Evolutionary conservation across 371 early-diverging fungal genomes (phyloP).

Genomic region (Lichtheimia hyalospora): DNA sequence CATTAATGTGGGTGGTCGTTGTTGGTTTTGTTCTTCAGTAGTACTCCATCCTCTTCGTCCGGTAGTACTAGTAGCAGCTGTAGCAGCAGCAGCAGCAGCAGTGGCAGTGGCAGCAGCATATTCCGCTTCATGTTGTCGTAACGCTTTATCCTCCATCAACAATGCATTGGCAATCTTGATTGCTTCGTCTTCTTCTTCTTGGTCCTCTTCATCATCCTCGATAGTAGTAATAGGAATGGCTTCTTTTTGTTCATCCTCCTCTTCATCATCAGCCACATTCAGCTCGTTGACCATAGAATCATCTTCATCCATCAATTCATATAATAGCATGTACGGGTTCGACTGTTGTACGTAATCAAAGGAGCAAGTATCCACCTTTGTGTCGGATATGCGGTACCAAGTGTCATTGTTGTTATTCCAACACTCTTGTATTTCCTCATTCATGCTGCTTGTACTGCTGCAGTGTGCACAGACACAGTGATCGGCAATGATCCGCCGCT

Average conservation of each 20-base stretch:
- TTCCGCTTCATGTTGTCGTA: not conserved
- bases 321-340: conserved; percentile 90
- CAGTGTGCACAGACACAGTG: conserved; percentile 33
- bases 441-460: not conserved
- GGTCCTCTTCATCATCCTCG: conserved; percentile 1
- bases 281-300: too few species aligned
- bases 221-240: not conserved
- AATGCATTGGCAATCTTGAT: conserved; percentile 31
- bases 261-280: not conserved
- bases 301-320: conserved; percentile 26
- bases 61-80: too few species aligned
- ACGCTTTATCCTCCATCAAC: conserved; percentile 17
- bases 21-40: too few species aligned
- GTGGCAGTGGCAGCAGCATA: too few species aligned
- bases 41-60: too few species aligned
- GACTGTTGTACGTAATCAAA: conserved; percentile 65
- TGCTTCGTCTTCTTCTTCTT: conserved; percentile 21
- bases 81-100: too few species aligned
- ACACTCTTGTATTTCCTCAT: conserved; percentile 1
- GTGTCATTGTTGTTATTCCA: conserved; percentile 22
- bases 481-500: conserved; percentile 54
- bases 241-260: conserved; percentile 6
- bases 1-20: not conserved
- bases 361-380: conserved; percentile 71
- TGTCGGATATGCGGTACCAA: conserved; percentile 85